These are phyloP conservation scores for Candida cerambycidarum DNA, from an alignment of 805 yeast species.

Conservation along the genomic window DNA sequence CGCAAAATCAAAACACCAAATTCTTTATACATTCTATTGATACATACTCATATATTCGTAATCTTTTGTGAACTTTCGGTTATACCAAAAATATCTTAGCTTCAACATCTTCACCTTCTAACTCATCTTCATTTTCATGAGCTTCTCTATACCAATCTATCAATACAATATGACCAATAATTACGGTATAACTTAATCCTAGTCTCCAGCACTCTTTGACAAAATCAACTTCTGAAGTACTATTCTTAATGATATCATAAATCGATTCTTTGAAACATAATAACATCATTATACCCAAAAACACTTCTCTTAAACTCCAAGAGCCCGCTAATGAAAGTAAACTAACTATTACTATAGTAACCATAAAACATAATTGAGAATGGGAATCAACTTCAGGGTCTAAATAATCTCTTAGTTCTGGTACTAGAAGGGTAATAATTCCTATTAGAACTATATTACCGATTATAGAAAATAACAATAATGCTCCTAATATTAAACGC, in stretches of 20 bases:
- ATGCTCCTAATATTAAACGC: neutral
- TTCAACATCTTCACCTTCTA: neutral
- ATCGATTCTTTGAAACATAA: conserved; percentile 1
- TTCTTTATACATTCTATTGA: neutral
- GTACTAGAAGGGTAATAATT: neutral
- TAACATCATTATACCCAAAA: neutral
- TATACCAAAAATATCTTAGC: neutral
- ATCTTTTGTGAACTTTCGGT: neutral
- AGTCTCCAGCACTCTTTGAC: neutral
- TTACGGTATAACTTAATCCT: neutral
- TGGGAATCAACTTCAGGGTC: conserved; percentile 1
- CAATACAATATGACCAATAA: neutral
- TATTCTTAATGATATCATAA: neutral
- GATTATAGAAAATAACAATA: neutral
- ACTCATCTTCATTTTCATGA: neutral
- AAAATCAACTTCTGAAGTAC: neutral
- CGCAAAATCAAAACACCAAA: too few relatives aligned
- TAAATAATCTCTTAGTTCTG: neutral
- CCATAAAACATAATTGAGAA: conserved; percentile 3
- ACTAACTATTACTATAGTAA: neutral
- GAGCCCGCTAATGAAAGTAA: neutral
- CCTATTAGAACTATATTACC: neutral
- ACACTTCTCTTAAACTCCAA: neutral
- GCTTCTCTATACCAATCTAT: neutral
- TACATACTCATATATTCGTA: neutral